Evolutionary conservation across 1,284 basidiomycete genomes (phyloP).

Genomic region (Neolentinus lepideus): DNA sequence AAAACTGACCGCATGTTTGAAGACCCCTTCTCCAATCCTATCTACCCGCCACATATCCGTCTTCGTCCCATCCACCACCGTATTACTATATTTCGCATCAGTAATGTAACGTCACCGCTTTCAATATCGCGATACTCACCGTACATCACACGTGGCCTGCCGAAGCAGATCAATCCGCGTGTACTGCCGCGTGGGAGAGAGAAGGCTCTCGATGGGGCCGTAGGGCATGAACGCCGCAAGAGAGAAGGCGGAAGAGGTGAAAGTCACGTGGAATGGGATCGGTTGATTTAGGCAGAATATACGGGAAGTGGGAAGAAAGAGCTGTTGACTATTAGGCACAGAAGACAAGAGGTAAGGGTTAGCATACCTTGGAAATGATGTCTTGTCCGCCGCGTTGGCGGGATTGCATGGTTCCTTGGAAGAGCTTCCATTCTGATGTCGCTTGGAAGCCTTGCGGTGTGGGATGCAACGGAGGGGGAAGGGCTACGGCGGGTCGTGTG

Average conservation of each 20-base stretch:
- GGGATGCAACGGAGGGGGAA: slow-evolving; percentile 39
- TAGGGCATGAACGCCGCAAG: slow-evolving; percentile 55
- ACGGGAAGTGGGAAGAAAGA: slow-evolving; percentile 49
- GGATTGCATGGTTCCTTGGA: slow-evolving; percentile 35
- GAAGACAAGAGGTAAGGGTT: neutral
- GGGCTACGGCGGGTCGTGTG: slow-evolving; percentile 45
- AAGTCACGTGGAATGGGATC: slow-evolving; percentile 61
- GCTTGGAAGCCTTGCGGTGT: slow-evolving; percentile 29
- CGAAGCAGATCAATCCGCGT: slow-evolving; percentile 58
- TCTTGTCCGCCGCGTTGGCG: slow-evolving; percentile 32
- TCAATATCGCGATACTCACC: slow-evolving; percentile 28
- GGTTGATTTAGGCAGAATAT: slow-evolving; percentile 47
- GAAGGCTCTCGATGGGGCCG: slow-evolving; percentile 34
- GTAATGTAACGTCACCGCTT: neutral
- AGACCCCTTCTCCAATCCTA: slow-evolving; percentile 54
- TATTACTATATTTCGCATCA: slow-evolving; percentile 8
- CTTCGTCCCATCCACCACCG: slow-evolving; percentile 33
- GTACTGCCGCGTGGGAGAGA: slow-evolving; percentile 30
- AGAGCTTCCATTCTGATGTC: slow-evolving; percentile 43
- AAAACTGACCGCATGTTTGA: slow-evolving; percentile 46
- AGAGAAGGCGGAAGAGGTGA: slow-evolving; percentile 45
- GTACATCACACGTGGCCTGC: slow-evolving; percentile 59
- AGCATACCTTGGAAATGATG: slow-evolving; percentile 34
- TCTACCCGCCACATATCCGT: slow-evolving; percentile 66
- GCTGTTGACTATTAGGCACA: slow-evolving; percentile 15